These are phyloP conservation scores for Phyllosticta citribraziliensis DNA, from an alignment of 2,329 filamentous ascomycete genomes.

Conservation along the genomic window DNA sequence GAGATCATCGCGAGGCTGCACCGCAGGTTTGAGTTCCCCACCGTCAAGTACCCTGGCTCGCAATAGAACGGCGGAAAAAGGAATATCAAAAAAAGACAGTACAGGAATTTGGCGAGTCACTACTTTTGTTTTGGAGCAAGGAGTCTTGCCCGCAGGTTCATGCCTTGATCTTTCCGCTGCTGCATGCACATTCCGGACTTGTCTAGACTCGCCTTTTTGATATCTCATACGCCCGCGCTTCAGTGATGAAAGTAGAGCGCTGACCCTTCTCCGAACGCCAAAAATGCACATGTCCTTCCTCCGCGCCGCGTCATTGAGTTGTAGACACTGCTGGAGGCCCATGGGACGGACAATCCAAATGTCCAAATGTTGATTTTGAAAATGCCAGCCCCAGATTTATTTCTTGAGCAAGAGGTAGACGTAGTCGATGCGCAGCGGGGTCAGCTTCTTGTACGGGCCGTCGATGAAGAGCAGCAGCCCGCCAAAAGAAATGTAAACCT, in stretches of 20 bases:
- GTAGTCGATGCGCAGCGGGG: conserved; percentile 81
- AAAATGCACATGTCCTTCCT: conserved; percentile 5
- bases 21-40: conserved; percentile 67
- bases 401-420: conserved; percentile 93
- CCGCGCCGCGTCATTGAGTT: neutral
- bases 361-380: neutral
- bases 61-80: conserved; percentile 20
- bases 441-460: conserved; percentile 92
- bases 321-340: neutral
- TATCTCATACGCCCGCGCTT: conserved; percentile 2
- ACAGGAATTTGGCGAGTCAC: neutral
- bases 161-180: conserved; percentile 14
- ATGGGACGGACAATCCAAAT: neutral
- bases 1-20: conserved; percentile 69
- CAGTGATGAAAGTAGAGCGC: neutral
- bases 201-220: neutral
- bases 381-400: conserved; percentile 33
- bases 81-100: neutral
- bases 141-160: neutral
- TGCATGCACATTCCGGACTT: neutral
- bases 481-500: conserved; percentile 89
- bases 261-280: conserved; percentile 6
- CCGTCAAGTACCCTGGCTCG: conserved; percentile 19
- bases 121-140: neutral
- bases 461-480: conserved; percentile 83